Conservation (phyloP, 2,329 filamentous ascomycete genomes). For the Aspergillus transmontanensis region DNA sequence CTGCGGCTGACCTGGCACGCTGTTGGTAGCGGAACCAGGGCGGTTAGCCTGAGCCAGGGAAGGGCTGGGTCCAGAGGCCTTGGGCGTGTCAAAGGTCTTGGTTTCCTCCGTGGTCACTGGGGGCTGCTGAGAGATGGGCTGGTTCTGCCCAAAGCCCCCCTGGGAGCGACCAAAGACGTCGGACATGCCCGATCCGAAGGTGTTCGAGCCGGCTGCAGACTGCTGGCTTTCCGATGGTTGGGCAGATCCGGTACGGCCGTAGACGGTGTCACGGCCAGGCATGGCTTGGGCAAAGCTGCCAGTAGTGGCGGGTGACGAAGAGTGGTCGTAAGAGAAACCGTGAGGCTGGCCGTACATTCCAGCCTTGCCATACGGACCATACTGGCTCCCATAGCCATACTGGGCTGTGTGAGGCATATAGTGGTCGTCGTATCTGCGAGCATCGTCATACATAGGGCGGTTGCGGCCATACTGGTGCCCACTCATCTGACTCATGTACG, state of each 20-base stretch:
- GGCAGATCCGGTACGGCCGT: slow-evolving; percentile 60
- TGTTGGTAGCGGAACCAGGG: slow-evolving; percentile 65
- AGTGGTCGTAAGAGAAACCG: slow-evolving; percentile 66
- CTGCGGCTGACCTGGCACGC: slow-evolving; percentile 53
- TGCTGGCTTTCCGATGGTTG: slow-evolving; percentile 59
- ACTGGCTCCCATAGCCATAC: slow-evolving; percentile 57
- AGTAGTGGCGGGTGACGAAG: slow-evolving; percentile 64
- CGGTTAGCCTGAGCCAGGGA: slow-evolving; percentile 64
- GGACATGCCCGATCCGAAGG: slow-evolving; percentile 54
- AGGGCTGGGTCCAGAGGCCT: slow-evolving; percentile 61
- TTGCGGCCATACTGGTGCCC: slow-evolving; percentile 51
- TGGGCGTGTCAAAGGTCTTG: slow-evolving; percentile 61
- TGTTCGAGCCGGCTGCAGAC: slow-evolving; percentile 51
- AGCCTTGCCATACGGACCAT: slow-evolving; percentile 57
- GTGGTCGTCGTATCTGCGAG: slow-evolving; percentile 51
- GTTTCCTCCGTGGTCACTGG: slow-evolving; percentile 54
- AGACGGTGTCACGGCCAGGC: slow-evolving; percentile 59
- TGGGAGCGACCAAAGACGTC: slow-evolving; percentile 63
- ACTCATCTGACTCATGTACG: slow-evolving; percentile 61
- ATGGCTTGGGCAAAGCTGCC: slow-evolving; percentile 46
- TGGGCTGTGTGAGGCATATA: slow-evolving; percentile 53
- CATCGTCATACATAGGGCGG: slow-evolving; percentile 54
- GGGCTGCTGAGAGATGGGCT: slow-evolving; percentile 55
- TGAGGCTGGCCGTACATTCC: slow-evolving; percentile 67
- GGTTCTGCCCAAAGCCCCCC: slow-evolving; percentile 59